These are phyloP conservation scores for Fusarium verrucosum DNA, from an alignment of 2,329 filamentous ascomycete genomes.

Conservation along the genomic window DNA sequence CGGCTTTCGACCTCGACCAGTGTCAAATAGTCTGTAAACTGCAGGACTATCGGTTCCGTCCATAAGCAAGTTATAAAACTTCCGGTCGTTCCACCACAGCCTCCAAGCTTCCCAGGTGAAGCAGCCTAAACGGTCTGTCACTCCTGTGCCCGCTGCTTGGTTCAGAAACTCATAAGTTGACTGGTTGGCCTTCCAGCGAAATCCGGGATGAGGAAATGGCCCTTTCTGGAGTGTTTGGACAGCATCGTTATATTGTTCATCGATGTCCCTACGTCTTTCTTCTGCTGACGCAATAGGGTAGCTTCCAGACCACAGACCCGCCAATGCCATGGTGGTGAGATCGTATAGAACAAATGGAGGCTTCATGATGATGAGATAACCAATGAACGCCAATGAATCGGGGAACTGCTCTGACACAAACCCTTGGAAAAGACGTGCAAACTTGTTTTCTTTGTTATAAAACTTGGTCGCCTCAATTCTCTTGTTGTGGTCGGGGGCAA, in stretches of 20 bases:
- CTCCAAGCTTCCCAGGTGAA: constrained; percentile 54
- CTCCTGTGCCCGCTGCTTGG: constrained; percentile 54
- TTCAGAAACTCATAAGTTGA: constrained; percentile 52
- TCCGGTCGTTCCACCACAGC: constrained; percentile 54
- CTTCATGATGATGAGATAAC: constrained; percentile 40
- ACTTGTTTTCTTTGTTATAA: constrained; percentile 36
- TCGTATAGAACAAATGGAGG: constrained; percentile 45
- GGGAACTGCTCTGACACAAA: constrained; percentile 48
- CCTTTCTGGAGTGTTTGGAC: constrained; percentile 37
- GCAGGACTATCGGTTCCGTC: constrained; percentile 52
- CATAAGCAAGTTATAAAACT: constrained; percentile 53
- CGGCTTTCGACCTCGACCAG: constrained; percentile 49
- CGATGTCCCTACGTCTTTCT: constrained; percentile 44
- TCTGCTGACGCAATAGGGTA: constrained; percentile 32
- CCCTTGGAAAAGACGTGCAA: constrained; percentile 45
- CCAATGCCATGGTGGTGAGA: constrained; percentile 46
- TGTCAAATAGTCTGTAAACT: constrained; percentile 55
- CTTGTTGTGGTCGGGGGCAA: constrained; percentile 42
- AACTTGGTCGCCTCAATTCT: constrained; percentile 36
- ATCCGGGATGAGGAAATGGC: constrained; percentile 41
- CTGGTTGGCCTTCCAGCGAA: constrained; percentile 32
- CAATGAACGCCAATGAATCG: constrained; percentile 46
- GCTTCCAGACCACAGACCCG: constrained; percentile 42
- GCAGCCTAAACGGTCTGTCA: constrained; percentile 51
- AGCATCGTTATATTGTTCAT: constrained; percentile 42